A percentile compares a stretch with the other conserved stretches of the same genome.
These are phyloP conservation scores for Mitragyna speciosa DNA, from an alignment of 257 asterid genomes.

Conservation along the genomic window DNA sequence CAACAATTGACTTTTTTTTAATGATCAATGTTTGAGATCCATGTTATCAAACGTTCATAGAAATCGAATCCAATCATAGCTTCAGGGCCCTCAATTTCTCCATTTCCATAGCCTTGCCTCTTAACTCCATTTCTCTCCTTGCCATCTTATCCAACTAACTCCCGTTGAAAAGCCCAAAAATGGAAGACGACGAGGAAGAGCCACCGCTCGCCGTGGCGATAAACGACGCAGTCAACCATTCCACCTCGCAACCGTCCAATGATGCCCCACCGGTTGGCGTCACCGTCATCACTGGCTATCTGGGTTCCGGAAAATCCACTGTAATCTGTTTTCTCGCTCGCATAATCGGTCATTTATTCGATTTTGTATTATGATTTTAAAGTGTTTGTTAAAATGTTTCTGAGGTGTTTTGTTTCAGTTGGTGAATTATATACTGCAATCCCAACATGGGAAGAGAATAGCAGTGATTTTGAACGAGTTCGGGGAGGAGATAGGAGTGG, in stretches of 20 bases:
- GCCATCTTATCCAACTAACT: neutral
- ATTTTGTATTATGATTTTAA: neutral
- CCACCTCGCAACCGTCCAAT: conserved; percentile 18
- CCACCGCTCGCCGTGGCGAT: conserved; percentile 87
- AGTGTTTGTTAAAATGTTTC: neutral
- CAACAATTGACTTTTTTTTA: no score
- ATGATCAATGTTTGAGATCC: no score
- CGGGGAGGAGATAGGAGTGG: conserved; percentile 97
- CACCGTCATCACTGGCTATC: conserved; percentile 95
- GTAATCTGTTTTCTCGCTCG: conserved; percentile 31
- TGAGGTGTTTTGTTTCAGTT: conserved; percentile 39
- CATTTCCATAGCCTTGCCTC: neutral
- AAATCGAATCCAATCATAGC: neutral
- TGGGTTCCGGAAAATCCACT: conserved; percentile 98
- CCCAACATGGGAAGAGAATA: conserved; percentile 82
- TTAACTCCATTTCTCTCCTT: no score
- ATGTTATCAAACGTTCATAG: neutral
- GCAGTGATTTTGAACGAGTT: conserved; percentile 94
- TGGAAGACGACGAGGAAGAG: conserved; percentile 76
- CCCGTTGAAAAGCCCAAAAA: conserved; percentile 21
- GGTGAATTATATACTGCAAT: conserved; percentile 73
- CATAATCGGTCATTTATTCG: neutral
- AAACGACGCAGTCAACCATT: conserved; percentile 26
- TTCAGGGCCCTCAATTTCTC: no score
- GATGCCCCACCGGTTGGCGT: conserved; percentile 70